Conservation (phyloP, 2,329 filamentous ascomycete genomes). For the Neonectria neomacrospora region DNA sequence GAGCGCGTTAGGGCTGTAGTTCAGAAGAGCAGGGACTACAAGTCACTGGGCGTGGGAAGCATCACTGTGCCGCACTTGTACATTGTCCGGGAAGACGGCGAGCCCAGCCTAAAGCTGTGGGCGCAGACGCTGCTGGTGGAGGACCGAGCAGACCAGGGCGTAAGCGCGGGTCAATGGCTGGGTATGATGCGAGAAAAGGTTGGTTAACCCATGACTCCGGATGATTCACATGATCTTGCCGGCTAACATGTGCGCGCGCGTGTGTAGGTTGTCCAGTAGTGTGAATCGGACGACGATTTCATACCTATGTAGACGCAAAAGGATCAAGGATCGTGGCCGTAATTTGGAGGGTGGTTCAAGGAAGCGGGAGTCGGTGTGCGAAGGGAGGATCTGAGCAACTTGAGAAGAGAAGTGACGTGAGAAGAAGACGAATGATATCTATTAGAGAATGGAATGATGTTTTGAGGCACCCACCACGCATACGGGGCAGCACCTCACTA, state of each 20-base stretch:
- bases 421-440: constrained; percentile 36
- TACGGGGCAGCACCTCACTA: not conserved
- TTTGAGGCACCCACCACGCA: constrained; percentile 9
- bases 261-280: constrained; percentile 51
- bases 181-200: constrained; percentile 95
- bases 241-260: constrained; percentile 30
- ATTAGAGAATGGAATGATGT: constrained; percentile 41
- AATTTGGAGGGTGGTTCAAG: constrained; percentile 38
- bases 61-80: constrained; percentile 95
- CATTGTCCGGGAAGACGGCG: constrained; percentile 92
- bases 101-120: constrained; percentile 95
- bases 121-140: constrained; percentile 96
- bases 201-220: constrained; percentile 32
- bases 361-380: constrained; percentile 39
- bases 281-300: constrained; percentile 24
- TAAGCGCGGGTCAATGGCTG: constrained; percentile 94
- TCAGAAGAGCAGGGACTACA: constrained; percentile 91
- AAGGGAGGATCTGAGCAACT: constrained; percentile 34
- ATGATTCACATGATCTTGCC: constrained; percentile 6
- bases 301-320: constrained; percentile 33
- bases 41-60: constrained; percentile 87
- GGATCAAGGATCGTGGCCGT: constrained; percentile 32
- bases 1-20: constrained; percentile 91
- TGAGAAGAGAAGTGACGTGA: constrained; percentile 18
- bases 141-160: constrained; percentile 91